These are phyloP conservation scores for Paratrypanosoma confusum DNA, from an alignment of 208 protist species.

Conservation along the genomic window DNA sequence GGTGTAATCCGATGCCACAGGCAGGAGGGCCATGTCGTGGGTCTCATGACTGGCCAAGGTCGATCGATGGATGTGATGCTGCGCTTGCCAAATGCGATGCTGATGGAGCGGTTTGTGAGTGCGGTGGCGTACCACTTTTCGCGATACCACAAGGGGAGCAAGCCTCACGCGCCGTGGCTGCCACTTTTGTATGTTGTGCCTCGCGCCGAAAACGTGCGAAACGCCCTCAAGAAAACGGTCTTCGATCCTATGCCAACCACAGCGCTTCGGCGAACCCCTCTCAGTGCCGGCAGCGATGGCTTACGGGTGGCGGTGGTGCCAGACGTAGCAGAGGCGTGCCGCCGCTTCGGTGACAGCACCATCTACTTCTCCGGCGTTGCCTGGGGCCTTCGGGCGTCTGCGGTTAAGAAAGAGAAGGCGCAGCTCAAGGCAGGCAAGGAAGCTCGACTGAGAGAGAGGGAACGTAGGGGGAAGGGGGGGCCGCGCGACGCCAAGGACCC, in stretches of 20 bases:
- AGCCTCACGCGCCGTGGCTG: conserved; percentile 9
- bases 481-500: no score
- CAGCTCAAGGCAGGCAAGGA: no score
- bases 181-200: conserved; percentile 26
- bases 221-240: conserved; percentile 21
- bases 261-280: conserved; percentile 27
- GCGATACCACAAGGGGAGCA: conserved; percentile 6
- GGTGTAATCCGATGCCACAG: conserved; percentile 33
- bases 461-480: no score
- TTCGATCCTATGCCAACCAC: conserved; percentile 45
- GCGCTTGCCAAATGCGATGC: conserved; percentile 10
- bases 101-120: conserved; percentile 8
- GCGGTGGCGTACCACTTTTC: conserved; percentile 9
- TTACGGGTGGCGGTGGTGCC: conserved; percentile 34
- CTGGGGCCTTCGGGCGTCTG: conserved; percentile 44
- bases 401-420: conserved; percentile 10
- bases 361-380: conserved; percentile 58
- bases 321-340: conserved; percentile 33
- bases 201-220: conserved; percentile 24
- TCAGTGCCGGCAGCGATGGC: conserved; percentile 26
- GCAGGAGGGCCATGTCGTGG: conserved; percentile 19
- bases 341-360: conserved; percentile 61
- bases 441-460: no score
- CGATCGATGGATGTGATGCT: conserved; percentile 28
- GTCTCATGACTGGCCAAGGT: conserved; percentile 22